These are phyloP conservation scores for Prototheca cutis DNA, from an alignment of 163 green algal genomes.

Conservation along the genomic window DNA sequence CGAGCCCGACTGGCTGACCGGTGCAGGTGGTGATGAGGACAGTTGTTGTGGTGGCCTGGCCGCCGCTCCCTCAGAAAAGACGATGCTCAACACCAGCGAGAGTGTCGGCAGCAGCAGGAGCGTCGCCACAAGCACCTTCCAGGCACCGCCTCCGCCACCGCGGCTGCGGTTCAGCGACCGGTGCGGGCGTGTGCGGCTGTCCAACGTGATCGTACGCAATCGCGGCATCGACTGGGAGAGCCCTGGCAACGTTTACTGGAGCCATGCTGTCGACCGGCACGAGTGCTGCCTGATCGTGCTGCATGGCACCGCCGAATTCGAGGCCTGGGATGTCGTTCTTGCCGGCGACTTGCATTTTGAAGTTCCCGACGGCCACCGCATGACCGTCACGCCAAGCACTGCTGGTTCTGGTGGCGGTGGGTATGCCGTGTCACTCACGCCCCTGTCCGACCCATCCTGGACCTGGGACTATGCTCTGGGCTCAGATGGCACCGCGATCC, in stretches of 20 bases:
- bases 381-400: constrained; percentile 31
- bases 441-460: constrained; percentile 31
- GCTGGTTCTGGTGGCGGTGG: neutral
- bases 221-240: constrained; percentile 69
- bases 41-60: no score
- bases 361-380: constrained; percentile 51
- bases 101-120: no score
- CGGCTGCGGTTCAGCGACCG: constrained; percentile 46
- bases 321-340: constrained; percentile 67
- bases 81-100: no score
- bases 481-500: neutral
- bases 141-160: no score
- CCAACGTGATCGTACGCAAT: constrained; percentile 75
- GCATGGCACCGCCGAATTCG: constrained; percentile 79
- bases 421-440: constrained; percentile 5
- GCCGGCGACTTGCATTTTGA: constrained; percentile 47
- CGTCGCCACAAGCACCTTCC: no score
- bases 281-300: constrained; percentile 73
- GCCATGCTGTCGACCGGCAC: constrained; percentile 48
- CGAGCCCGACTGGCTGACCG: no score
- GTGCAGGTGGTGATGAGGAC: no score
- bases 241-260: constrained; percentile 76
- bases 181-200: constrained; percentile 63
- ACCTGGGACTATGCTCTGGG: constrained; percentile 35
- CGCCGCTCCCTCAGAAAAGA: no score